Conservation (phyloP, 2,329 filamentous ascomycete species). For the Fulvia fulva region DNA sequence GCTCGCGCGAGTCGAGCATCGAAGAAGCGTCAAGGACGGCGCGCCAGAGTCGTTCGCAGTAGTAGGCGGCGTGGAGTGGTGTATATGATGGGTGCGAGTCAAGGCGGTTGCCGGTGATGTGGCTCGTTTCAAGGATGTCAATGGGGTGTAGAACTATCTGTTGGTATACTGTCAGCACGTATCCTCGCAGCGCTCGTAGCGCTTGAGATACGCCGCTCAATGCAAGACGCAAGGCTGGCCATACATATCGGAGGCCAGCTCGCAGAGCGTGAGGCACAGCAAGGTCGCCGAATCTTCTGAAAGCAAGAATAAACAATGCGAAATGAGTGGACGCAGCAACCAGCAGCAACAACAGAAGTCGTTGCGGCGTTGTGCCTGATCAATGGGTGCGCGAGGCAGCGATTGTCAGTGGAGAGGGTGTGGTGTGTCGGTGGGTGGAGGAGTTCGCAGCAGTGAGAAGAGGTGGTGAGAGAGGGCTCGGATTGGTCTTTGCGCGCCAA, state of each 20-base stretch:
- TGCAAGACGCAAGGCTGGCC: slow-evolving; percentile 6
- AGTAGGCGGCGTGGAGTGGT: background rate
- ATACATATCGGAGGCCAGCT: slow-evolving; percentile 19
- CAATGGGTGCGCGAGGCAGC: background rate
- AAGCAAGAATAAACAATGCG: slow-evolving; percentile 13
- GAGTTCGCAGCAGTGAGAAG: background rate
- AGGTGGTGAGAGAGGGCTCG: slow-evolving; percentile 3
- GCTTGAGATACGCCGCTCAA: background rate
- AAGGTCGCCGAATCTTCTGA: background rate
- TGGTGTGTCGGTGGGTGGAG: slow-evolving; percentile 15
- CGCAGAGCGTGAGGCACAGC: slow-evolving; percentile 22
- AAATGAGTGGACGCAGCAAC: slow-evolving; percentile 23
- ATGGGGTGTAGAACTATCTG: background rate
- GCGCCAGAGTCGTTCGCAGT: background rate
- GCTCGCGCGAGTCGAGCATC: slow-evolving; percentile 1
- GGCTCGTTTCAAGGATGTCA: background rate
- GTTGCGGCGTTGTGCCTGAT: background rate
- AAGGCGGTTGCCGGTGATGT: background rate
- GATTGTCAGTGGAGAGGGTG: slow-evolving; percentile 1
- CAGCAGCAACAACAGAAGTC: slow-evolving; percentile 11
- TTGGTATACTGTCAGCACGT: background rate
- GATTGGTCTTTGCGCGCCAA: no score
- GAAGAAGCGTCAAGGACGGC: background rate
- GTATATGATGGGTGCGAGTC: background rate
- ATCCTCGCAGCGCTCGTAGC: background rate